Evolutionary conservation across 768 basidiomycete genomes (phyloP), one percentile per base, ranked within the genome.

Genomic region (Lentinula boryana): DNA sequence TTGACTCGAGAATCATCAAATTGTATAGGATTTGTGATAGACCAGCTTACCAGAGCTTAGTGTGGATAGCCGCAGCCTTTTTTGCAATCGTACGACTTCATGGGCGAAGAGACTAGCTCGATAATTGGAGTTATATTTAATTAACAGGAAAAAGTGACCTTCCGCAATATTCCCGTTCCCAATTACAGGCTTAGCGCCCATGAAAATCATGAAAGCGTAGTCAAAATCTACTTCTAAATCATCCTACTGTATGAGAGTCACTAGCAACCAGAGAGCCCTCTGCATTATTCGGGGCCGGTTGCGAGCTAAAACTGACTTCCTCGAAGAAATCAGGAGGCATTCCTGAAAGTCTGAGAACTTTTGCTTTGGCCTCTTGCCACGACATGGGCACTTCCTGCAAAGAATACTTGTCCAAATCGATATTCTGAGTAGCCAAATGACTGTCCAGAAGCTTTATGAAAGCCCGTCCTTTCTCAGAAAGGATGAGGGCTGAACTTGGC

Each of bases 371-470:
- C 27, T 59, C 58, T 7, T 59, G 46, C 58, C 58, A 59, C 13
- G 58, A 50, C 58, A 59, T 59, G 23, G 58, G 58, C 58, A 51
- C 49, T 12, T 59, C 58, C 49, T 50, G 58, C 6, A 59, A 15
- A 13, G 49, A 51, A 38, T 59, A 59, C 23, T 16, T 16, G 48
- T 59, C 58, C 21, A 59, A 9, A 48, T 59, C 58, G 8, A 59
- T 59, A n/a, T 51, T 35, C 46, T 51, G 46, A 13, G 48, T 21
- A 16, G 21, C 33, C 7, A 59, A 21, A 31, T 50, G 35, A 16
- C 36, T n/a, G 40, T 59, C 49, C 36, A 59, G 21, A 8, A 35
- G 23, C 48, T 41, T 49, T 13, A 59, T 51, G 21, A 59, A 51
- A 8, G 27, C 36, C 6, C 43, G 31, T 50, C 58, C 58, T 27